phyloP scores from a whole-genome alignment of 495 filamentous ascomycete genomes.

The Aspergillus bridgeri region DNA sequence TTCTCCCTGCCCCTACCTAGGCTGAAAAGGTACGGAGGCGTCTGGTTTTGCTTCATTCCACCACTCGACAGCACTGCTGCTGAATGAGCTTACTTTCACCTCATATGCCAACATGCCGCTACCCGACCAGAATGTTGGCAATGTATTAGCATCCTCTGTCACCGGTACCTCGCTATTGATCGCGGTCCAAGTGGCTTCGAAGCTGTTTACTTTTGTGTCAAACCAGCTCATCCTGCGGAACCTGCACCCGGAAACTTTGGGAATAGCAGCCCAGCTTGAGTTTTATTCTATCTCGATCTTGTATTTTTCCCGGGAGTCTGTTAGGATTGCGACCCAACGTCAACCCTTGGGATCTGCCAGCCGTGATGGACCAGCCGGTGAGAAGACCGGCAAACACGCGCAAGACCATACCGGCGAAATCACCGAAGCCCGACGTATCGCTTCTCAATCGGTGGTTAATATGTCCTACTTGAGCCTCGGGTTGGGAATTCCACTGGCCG shows the following conservation, averaged over 20 bases:
- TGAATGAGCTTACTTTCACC: neutral
- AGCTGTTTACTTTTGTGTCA: conserved; percentile 80
- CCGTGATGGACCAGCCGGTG: conserved; percentile 7
- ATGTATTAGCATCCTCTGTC: conserved; percentile 44
- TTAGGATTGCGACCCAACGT: conserved; percentile 81
- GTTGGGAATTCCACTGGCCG: conserved; percentile 63
- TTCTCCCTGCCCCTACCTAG: no score
- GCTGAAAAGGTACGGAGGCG: no score
- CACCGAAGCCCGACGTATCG: conserved; percentile 11
- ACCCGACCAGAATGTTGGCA: conserved; percentile 18
- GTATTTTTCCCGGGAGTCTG: conserved; percentile 86
- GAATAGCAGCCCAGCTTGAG: conserved; percentile 83
- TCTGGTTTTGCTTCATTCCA: no score
- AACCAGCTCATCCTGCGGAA: conserved; percentile 88
- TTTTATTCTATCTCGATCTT: conserved; percentile 83
- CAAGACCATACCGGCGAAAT: neutral
- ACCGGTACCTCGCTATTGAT: conserved; percentile 81
- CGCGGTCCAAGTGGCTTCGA: conserved; percentile 76
- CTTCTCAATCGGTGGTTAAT: conserved; percentile 75
- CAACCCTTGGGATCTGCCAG: conserved; percentile 45
- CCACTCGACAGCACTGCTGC: no score
- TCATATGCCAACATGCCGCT: conserved; percentile 14
- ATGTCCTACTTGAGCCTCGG: conserved; percentile 74
- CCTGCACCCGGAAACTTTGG: conserved; percentile 77
- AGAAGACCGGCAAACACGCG: neutral